Percentiles rank a stretch among this genome's conserved stretches.
Conservation (phyloP, 768 basidiomycete species). For the Lepiota venenata region DNA sequence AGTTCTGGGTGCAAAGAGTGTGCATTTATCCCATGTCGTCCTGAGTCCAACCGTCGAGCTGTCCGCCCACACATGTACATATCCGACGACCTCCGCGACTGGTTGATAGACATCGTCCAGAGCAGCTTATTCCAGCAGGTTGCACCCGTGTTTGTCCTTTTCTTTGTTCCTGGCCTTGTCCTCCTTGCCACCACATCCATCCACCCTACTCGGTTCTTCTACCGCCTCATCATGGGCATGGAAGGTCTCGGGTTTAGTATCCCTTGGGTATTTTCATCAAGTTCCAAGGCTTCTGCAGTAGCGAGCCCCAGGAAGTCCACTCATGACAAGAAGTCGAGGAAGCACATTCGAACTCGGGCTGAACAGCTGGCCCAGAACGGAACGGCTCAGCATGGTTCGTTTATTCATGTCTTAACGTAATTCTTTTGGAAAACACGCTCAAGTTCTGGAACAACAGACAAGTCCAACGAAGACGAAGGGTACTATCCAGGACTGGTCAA, state of each 20-base stretch:
- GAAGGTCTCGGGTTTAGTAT: slow-evolving; percentile 51
- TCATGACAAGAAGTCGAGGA: slow-evolving; percentile 43
- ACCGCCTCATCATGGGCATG: slow-evolving; percentile 48
- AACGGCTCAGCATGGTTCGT: slow-evolving; percentile 21
- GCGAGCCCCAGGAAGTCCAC: slow-evolving; percentile 15
- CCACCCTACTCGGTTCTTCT: slow-evolving; percentile 21
- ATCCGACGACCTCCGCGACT: slow-evolving; percentile 35
- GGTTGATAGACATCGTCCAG: slow-evolving; percentile 38
- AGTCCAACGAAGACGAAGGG: slow-evolving; percentile 33
- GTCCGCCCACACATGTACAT: slow-evolving; percentile 39
- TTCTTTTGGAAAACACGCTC: not conserved
- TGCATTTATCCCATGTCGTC: not conserved
- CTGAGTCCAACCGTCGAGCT: not conserved
- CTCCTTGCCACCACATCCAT: slow-evolving; percentile 35
- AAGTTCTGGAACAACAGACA: slow-evolving; percentile 9
- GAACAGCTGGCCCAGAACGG: slow-evolving; percentile 53
- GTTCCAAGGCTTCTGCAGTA: slow-evolving; percentile 26
- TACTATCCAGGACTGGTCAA: slow-evolving; percentile 93
- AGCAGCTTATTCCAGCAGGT: slow-evolving; percentile 48
- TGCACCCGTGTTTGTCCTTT: slow-evolving; percentile 51
- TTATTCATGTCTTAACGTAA: slow-evolving; percentile 8
- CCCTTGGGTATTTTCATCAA: slow-evolving; percentile 53
- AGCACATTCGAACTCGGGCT: slow-evolving; percentile 45
- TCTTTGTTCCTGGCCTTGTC: slow-evolving; percentile 50
- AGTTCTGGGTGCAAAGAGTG: not conserved